Evolutionary conservation across 768 basidiomycete species (phyloP).

Genomic region (Suillus cothurnatus): DNA sequence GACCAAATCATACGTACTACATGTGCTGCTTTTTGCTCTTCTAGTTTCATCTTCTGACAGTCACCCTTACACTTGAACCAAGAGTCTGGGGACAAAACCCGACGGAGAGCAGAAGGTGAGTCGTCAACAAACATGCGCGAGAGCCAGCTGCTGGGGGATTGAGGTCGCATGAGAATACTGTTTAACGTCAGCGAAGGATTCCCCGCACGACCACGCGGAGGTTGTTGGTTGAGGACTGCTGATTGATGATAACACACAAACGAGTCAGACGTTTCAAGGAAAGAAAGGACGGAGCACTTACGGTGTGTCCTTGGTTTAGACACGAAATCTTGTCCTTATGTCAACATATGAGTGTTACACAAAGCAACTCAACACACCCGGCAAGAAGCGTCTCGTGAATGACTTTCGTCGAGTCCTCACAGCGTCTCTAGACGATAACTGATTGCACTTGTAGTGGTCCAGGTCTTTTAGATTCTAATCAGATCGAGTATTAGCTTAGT

Average conservation of each 20-base stretch:
- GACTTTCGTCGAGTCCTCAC: background rate
- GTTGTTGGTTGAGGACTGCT: background rate
- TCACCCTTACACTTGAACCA: conserved; percentile 22
- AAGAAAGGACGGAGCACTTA: background rate
- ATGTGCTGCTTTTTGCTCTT: conserved; percentile 16
- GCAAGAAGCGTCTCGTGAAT: background rate
- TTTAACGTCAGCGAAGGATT: conserved; percentile 3
- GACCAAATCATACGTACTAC: conserved; percentile 22
- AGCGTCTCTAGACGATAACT: conserved; percentile 8
- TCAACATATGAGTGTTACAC: background rate
- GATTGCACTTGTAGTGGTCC: conserved; percentile 28
- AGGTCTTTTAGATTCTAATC: conserved; percentile 21
- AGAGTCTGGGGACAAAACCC: conserved; percentile 25
- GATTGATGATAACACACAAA: background rate
- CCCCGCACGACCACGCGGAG: background rate
- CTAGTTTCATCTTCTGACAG: conserved; percentile 12
- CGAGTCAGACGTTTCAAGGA: background rate
- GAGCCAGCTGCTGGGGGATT: conserved; percentile 7
- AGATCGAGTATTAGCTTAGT: background rate
- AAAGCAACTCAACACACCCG: background rate
- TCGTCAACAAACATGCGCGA: conserved; percentile 17
- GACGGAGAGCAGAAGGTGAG: conserved; percentile 15
- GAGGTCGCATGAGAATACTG: conserved; percentile 1
- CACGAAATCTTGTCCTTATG: background rate
- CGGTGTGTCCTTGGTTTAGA: background rate